phyloP scores from a whole-genome alignment of 2,329 filamentous ascomycete genomes.

The Colletotrichum sp. region DNA sequence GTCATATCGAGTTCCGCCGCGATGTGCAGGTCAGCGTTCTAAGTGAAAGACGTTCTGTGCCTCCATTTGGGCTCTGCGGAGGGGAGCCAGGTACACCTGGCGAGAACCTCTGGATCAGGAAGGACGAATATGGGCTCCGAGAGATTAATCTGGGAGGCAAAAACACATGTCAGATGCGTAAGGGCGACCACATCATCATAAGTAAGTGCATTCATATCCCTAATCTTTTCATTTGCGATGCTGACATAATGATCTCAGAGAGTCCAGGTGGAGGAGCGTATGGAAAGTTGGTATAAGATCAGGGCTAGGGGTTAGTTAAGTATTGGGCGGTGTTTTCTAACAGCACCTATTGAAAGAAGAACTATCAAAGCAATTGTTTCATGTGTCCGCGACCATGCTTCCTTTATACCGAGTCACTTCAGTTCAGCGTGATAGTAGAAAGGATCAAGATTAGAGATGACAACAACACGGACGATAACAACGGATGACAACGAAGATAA shows the following conservation, averaged over 20 bases:
- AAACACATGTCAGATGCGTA: background rate
- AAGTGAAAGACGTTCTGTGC: background rate
- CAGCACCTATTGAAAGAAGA: too few relatives aligned
- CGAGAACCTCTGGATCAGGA: background rate
- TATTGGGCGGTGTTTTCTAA: too few relatives aligned
- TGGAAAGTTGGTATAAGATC: too few relatives aligned
- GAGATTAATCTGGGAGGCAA: background rate
- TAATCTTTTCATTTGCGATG: rapidly evolving
- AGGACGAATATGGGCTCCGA: background rate
- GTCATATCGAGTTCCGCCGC: background rate
- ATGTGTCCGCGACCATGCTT: too few relatives aligned
- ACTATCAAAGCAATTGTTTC: too few relatives aligned
- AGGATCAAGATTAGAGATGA: too few relatives aligned
- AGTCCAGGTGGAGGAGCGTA: background rate
- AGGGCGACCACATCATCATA: background rate
- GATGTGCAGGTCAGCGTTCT: background rate
- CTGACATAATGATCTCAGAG: background rate
- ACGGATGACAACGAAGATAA: too few relatives aligned
- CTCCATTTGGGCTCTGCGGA: background rate
- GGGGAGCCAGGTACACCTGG: background rate
- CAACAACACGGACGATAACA: too few relatives aligned
- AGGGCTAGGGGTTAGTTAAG: too few relatives aligned
- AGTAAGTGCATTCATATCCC: background rate
- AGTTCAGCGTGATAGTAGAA: rapidly evolving
- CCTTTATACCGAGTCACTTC: too few relatives aligned